phyloP scores from a whole-genome alignment of 192 early-diverging fungal species.

The Umbelopsis ramanniana region DNA sequence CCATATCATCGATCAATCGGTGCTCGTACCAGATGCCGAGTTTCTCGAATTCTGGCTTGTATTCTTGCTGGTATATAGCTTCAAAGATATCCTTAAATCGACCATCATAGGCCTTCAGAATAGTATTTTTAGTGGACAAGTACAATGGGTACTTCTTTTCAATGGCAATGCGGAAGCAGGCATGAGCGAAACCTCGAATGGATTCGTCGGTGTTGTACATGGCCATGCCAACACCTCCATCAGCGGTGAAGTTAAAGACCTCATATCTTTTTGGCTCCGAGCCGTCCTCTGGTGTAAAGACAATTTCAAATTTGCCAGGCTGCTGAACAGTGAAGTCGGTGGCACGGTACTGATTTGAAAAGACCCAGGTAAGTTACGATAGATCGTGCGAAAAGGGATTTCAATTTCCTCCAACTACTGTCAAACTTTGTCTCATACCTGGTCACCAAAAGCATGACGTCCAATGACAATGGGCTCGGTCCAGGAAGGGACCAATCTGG shows the following conservation, averaged over 20 bases:
- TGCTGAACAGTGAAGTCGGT: conserved; percentile 94
- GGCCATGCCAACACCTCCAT: conserved; percentile 89
- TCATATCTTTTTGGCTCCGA: conserved; percentile 64
- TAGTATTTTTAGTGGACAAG: conserved; percentile 97
- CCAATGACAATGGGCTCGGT: conserved; percentile 95
- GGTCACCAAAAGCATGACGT: conserved; percentile 97
- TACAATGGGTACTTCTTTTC: conserved; percentile 92
- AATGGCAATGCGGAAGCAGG: conserved; percentile 93
- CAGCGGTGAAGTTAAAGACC: conserved; percentile 83
- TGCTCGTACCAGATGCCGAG: conserved; percentile 98
- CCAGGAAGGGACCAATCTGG: conserved; percentile 92
- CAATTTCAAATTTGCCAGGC: conserved; percentile 89
- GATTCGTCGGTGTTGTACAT: conserved; percentile 97
- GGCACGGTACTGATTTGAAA: conserved; percentile 79
- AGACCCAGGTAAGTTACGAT: not conserved
- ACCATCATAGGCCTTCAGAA: conserved; percentile 96
- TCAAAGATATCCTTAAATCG: conserved; percentile 98
- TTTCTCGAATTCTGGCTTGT: conserved; percentile 80
- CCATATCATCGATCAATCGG: conserved; percentile 98
- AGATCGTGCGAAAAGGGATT: not conserved
- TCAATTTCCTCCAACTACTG: not conserved
- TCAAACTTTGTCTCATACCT: conserved; percentile 48
- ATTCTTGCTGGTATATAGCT: conserved; percentile 83
- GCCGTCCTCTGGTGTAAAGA: conserved; percentile 87
- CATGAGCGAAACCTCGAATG: conserved; percentile 92